These are phyloP conservation scores for Beauveria australis DNA, from an alignment of 2,329 filamentous ascomycete genomes.

Conservation along the genomic window DNA sequence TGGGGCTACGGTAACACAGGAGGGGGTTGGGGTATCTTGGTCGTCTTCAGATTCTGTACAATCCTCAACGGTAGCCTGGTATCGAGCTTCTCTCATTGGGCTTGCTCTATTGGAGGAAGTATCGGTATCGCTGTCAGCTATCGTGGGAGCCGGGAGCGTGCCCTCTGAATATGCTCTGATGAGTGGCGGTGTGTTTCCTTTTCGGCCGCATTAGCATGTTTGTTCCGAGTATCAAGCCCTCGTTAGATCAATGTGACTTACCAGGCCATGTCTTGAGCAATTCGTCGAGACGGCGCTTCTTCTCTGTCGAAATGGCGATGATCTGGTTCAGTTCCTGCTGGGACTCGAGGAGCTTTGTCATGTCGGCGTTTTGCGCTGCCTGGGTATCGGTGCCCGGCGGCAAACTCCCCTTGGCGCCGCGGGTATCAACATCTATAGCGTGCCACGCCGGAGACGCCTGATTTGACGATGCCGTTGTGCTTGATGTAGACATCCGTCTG, in stretches of 20 bases:
- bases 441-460: neutral
- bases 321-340: neutral
- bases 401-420: neutral
- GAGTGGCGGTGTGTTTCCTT: neutral
- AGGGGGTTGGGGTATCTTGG: neutral
- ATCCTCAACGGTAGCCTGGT: slow-evolving; percentile 7
- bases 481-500: neutral
- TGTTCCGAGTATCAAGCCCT: too few species aligned
- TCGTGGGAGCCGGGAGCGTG: neutral
- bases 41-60: slow-evolving; percentile 4
- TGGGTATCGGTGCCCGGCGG: neutral
- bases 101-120: neutral
- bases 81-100: neutral
- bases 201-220: too few species aligned
- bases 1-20: neutral
- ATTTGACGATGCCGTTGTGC: neutral
- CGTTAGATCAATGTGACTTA: too few species aligned
- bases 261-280: too few species aligned
- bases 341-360: neutral
- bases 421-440: neutral
- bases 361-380: neutral
- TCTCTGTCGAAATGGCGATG: neutral
- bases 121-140: too few species aligned
- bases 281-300: too few species aligned
- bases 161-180: slow-evolving; percentile 4